A percentile compares a stretch with the other conserved stretches of the same genome.
Conservation (phyloP, 306 rosid genomes). For the Inga leiocalycina region DNA sequence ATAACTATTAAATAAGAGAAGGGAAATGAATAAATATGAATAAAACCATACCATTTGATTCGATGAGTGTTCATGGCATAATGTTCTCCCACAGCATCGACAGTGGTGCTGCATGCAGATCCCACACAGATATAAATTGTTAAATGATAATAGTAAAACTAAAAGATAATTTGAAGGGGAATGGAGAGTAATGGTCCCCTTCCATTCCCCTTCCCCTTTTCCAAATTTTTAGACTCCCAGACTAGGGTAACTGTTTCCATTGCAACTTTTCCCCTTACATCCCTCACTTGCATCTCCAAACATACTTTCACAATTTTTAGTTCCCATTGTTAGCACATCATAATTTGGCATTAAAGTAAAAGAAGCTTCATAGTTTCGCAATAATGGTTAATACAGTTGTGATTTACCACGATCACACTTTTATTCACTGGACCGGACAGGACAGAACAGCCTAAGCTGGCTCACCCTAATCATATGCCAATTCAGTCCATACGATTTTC, state of each 20-base stretch:
- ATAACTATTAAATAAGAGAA: background rate
- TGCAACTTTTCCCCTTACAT: background rate
- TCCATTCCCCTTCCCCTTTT: background rate
- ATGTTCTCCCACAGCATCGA: conserved; percentile 89
- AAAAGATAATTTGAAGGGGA: background rate
- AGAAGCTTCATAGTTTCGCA: background rate
- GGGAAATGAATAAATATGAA: background rate
- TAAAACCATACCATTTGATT: conserved; percentile 61
- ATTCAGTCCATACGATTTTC: background rate
- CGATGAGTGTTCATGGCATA: conserved; percentile 91
- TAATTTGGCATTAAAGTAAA: background rate
- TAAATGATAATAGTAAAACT: background rate
- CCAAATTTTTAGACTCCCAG: background rate
- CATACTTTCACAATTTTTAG: background rate
- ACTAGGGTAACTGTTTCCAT: background rate
- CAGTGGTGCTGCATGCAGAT: conserved; percentile 86
- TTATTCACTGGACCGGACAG: background rate
- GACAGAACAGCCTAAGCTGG: background rate
- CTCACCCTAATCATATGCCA: background rate
- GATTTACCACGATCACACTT: background rate
- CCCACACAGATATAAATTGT: conserved; percentile 10
- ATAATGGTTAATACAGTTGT: background rate
- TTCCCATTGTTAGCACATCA: background rate
- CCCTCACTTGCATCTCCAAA: background rate
- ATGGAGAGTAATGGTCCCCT: background rate